A percentile compares a stretch with the other conserved stretches of the same genome.
phyloP scores from a whole-genome alignment of 1,139 yeast species.

The Pichia terricola region DNA sequence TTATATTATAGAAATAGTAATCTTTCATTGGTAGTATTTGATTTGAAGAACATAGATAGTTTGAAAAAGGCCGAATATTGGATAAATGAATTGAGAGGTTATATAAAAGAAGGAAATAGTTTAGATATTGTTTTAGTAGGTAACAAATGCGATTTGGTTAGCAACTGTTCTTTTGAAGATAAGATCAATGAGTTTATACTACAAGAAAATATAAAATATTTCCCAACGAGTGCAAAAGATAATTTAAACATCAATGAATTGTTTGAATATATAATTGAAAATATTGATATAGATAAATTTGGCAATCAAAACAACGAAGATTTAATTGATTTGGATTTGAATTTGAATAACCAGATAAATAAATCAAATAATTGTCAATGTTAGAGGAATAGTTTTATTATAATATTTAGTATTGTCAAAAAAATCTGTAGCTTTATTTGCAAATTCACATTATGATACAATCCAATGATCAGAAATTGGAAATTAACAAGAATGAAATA shows the following conservation, averaged over 20 bases:
- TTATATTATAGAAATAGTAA: constrained; percentile 87
- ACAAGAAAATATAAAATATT: constrained; percentile 18
- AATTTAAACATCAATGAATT: constrained; percentile 36
- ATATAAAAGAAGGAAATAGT: constrained; percentile 24
- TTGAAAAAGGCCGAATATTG: constrained; percentile 49
- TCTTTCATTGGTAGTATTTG: constrained; percentile 81
- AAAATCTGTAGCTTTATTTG: too few species aligned
- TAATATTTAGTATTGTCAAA: too few species aligned
- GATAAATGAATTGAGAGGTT: constrained; percentile 38
- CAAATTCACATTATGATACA: too few species aligned
- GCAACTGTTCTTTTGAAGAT: constrained; percentile 15
- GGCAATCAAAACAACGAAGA: background rate
- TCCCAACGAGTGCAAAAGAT: constrained; percentile 38
- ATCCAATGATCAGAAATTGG: too few species aligned
- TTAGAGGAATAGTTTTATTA: background rate
- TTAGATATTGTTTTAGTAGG: constrained; percentile 39
- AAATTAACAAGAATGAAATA: too few species aligned
- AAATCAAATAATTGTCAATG: background rate
- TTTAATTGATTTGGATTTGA: background rate
- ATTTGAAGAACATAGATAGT: constrained; percentile 38
- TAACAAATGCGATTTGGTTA: constrained; percentile 32
- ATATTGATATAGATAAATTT: constrained; percentile 28
- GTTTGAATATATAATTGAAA: constrained; percentile 34
- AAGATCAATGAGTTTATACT: constrained; percentile 14
- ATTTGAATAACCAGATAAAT: background rate